Percentiles rank a stretch among this genome's conserved stretches.
phyloP scores from a whole-genome alignment of 768 basidiomycete species.

The Psilocybe cyanescens region DNA sequence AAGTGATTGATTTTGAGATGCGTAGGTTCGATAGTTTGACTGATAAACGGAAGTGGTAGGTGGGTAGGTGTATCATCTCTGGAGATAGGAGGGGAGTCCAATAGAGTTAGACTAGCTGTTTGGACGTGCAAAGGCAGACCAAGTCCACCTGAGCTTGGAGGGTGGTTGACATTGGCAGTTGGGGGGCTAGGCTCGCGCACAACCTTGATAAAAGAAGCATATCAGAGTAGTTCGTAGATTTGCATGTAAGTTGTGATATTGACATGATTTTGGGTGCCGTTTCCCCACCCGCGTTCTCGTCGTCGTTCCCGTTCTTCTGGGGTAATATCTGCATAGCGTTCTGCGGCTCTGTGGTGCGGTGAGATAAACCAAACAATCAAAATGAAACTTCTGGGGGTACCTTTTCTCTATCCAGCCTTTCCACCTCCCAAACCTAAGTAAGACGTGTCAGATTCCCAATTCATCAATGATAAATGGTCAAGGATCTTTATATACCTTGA shows the following conservation, averaged over 20 bases:
- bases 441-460: conserved; percentile 1
- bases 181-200: not conserved
- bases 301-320: conserved; percentile 60
- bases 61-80: conserved; percentile 30
- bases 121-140: conserved; percentile 43
- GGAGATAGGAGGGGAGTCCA: conserved; percentile 29
- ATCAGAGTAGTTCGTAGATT: not conserved
- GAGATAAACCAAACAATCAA: conserved; percentile 3
- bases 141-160: conserved; percentile 18
- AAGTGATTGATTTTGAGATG: conserved; percentile 76
- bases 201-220: conserved; percentile 1
- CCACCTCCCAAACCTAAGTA: conserved; percentile 80
- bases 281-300: conserved; percentile 74
- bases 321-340: conserved; percentile 71
- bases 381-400: conserved; percentile 36
- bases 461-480: not conserved
- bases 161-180: conserved; percentile 25
- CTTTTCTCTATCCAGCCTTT: conserved; percentile 89
- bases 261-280: conserved; percentile 34
- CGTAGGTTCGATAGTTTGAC: conserved; percentile 58
- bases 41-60: conserved; percentile 46
- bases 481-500: conserved; percentile 57
- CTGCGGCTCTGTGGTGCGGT: conserved; percentile 66
- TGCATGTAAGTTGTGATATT: conserved; percentile 1
- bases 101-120: conserved; percentile 42